Conservation (phyloP, 768 basidiomycete genomes). For the Termitomyces sp. region DNA sequence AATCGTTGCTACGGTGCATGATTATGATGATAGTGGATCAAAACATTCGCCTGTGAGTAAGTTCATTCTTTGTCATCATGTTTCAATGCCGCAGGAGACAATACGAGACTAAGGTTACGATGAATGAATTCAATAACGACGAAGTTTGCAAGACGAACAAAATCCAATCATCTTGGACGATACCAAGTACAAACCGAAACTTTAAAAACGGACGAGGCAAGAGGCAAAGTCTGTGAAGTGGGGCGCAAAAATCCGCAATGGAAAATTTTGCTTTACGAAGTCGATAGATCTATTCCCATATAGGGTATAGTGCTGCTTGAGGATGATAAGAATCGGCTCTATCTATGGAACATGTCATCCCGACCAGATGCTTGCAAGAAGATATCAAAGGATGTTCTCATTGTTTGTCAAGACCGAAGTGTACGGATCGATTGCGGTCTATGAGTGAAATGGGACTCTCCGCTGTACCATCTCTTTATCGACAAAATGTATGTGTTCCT, state of each 20-base stretch:
- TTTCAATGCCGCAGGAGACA: not conserved
- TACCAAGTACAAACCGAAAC: not conserved
- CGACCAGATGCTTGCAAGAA: not conserved
- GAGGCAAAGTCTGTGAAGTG: not conserved
- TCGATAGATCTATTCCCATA: not conserved
- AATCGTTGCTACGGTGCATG: not conserved
- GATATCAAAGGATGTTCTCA: slow-evolving; percentile 1
- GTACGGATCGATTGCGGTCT: slow-evolving; percentile 1
- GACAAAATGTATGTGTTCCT: not conserved
- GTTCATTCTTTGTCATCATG: not conserved
- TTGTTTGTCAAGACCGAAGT: slow-evolving; percentile 2
- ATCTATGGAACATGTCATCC: not conserved
- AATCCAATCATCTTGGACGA: not conserved
- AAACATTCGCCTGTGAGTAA: too few species aligned
- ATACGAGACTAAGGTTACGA: not conserved
- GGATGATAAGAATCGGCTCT: not conserved
- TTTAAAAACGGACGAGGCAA: not conserved
- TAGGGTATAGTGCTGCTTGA: not conserved
- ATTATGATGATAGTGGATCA: not conserved
- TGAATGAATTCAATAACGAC: not conserved
- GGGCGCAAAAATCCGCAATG: slow-evolving; percentile 1
- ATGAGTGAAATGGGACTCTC: not conserved
- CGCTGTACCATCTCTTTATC: not conserved
- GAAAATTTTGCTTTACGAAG: not conserved
- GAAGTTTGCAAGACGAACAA: not conserved